phyloP scores from a whole-genome alignment of 129 eudicot species.

The Saposhnikovia divaricata region DNA sequence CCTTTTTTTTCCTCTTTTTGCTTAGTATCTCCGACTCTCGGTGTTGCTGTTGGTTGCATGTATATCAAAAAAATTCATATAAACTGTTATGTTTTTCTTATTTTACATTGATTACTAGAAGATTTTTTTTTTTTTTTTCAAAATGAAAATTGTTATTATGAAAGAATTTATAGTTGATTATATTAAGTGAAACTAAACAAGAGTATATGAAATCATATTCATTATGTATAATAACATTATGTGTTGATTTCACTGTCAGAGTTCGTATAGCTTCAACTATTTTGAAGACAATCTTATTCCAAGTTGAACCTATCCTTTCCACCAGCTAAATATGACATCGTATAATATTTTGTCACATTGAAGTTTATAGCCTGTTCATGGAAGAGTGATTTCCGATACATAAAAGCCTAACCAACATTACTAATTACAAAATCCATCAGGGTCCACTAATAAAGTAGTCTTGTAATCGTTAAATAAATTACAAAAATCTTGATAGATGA shows the following conservation, averaged over 20 bases:
- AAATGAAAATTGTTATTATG: too few species aligned
- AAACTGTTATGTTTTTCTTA: background rate
- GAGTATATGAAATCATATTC: too few species aligned
- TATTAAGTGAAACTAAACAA: too few species aligned
- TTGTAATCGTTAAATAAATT: background rate
- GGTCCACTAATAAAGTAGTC: background rate
- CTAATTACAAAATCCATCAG: slow-evolving; percentile 7
- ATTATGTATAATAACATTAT: too few species aligned
- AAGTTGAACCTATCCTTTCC: background rate
- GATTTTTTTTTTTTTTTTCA: background rate
- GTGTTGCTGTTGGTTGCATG: background rate
- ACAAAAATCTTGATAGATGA: slow-evolving; percentile 15
- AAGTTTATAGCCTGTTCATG: background rate
- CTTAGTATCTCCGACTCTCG: too few species aligned
- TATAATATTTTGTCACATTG: background rate
- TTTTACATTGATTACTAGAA: background rate
- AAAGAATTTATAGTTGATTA: background rate
- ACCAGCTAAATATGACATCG: background rate
- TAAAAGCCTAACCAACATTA: slow-evolving; percentile 1
- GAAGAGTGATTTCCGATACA: background rate
- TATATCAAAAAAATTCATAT: too few species aligned
- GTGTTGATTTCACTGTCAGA: too few species aligned
- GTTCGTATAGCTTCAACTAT: too few species aligned
- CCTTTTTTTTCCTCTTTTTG: too few species aligned
- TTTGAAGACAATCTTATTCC: background rate